Evolutionary conservation across 2,329 filamentous ascomycete genomes (phyloP).

Genomic region (Penicillium sumatraense): DNA sequence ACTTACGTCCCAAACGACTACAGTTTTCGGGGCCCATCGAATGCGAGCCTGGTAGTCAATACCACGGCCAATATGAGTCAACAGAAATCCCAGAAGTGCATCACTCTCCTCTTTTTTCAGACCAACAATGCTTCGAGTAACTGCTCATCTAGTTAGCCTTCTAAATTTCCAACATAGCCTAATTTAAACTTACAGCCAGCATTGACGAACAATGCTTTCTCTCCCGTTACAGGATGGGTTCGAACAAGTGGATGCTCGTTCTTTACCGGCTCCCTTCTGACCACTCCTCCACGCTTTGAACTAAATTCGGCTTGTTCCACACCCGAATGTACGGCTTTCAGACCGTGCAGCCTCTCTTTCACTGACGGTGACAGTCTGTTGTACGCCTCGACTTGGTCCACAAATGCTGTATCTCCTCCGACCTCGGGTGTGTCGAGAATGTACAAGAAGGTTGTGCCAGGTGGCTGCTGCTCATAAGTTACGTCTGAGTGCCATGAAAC

Average conservation of each 20-base stretch:
- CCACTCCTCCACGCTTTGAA: slow-evolving; percentile 65
- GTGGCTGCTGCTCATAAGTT: slow-evolving; percentile 82
- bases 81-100: slow-evolving; percentile 36
- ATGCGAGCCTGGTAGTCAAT: slow-evolving; percentile 33
- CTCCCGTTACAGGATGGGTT: slow-evolving; percentile 41
- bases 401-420: slow-evolving; percentile 83
- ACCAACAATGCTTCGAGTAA: slow-evolving; percentile 44
- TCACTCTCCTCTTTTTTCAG: slow-evolving; percentile 50
- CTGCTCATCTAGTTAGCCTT: slow-evolving; percentile 33
- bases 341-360: slow-evolving; percentile 75
- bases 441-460: slow-evolving; percentile 88
- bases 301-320: slow-evolving; percentile 75
- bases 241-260: slow-evolving; percentile 73
- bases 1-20: slow-evolving; percentile 46
- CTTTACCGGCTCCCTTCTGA: slow-evolving; percentile 73
- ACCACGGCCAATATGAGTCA: slow-evolving; percentile 24
- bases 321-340: slow-evolving; percentile 78
- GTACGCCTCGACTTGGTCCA: slow-evolving; percentile 78
- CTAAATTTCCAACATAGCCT: background rate
- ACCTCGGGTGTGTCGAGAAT: slow-evolving; percentile 76
- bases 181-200: slow-evolving; percentile 20
- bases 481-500: slow-evolving; percentile 88
- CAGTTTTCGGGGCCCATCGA: slow-evolving; percentile 30
- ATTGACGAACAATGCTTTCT: slow-evolving; percentile 46
- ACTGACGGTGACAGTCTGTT: slow-evolving; percentile 76